Base-by-base conservation (phyloP, 176 grass and related monocot species). In the Coix lacrymajobi region DNA sequence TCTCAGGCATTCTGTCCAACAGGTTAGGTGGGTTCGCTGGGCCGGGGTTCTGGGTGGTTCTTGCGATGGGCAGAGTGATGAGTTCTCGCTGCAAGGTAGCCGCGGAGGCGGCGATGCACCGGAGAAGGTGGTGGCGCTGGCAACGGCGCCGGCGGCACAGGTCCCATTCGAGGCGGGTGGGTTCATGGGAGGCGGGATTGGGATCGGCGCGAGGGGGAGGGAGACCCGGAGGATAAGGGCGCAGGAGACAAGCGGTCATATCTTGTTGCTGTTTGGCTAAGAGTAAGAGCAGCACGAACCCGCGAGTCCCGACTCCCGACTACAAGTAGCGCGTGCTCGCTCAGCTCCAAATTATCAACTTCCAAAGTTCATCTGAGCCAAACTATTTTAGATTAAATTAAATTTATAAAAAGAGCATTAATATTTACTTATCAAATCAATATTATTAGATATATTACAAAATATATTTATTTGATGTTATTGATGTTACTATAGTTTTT, bases 221-320 rank as follows among this genome's bases (percentile, higher is more conserved):
- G 11, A 66, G 83, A 57, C 58, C 83, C 58, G 62, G 79, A 83
- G 88, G 88, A 86, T 78, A 83, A 86, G 88, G 88, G 45, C 46
- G 79, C 15, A 90, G 46, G 46, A 88, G 81, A 68, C 37, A 58
- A 30, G 45, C 57, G 70, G 85, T 73, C 88, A 90, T 86, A 62
- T 79, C 31, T 24, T 46, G 31, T 72, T 33, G 39, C 36, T 62
- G 54, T 25, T 58, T 58, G 54, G 54, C 52, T 56, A 51, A 19
- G 51, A 56, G 3, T 56, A 51, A 19, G 51, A 56, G 3, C 20
- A 56, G 20, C 52, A 54, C 49, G 49, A 52, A 52, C 16, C 46
- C 16, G 48, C 48, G 48, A 51, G 48, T 51, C 48, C 33, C n/a
- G n/a, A n/a, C n/a, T n/a, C n/a, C 17, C 48, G 51, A 54, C 20